These are phyloP conservation scores for Cutaneotrichosporon spelunceum DNA, from an alignment of 1,284 basidiomycete species.

Conservation along the genomic window DNA sequence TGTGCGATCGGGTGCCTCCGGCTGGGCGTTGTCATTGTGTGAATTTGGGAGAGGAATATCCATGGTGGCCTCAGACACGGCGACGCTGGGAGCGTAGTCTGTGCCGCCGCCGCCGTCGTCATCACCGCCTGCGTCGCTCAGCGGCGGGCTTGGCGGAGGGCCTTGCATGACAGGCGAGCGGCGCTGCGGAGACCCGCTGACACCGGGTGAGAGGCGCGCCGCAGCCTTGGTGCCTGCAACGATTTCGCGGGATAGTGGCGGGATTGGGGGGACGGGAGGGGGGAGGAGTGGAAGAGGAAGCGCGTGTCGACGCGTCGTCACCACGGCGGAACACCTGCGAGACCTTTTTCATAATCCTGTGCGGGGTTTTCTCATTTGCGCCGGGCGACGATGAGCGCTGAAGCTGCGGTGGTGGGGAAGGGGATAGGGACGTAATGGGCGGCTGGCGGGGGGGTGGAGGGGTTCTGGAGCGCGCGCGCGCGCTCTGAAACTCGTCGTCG, in stretches of 20 bases:
- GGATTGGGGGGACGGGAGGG: neutral
- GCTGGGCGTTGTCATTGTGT: neutral
- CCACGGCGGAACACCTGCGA: slow-evolving; percentile 35
- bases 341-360: slow-evolving; percentile 35
- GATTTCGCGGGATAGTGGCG: neutral
- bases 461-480: neutral
- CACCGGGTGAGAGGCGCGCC: slow-evolving; percentile 4
- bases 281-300: neutral
- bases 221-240: neutral
- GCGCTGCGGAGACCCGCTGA: slow-evolving; percentile 8
- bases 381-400: neutral
- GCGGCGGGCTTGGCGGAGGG: slow-evolving; percentile 47
- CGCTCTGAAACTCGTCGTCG: slow-evolving; percentile 6
- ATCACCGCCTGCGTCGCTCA: slow-evolving; percentile 32
- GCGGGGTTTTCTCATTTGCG: neutral
- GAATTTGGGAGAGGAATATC: neutral
- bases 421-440: neutral
- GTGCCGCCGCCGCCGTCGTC: slow-evolving; percentile 13
- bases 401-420: neutral
- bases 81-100: slow-evolving; percentile 13
- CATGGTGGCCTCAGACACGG: slow-evolving; percentile 16
- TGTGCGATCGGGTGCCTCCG: neutral
- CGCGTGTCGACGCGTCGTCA: neutral
- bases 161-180: slow-evolving; percentile 37
- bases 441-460: neutral